Percentiles rank a stretch among this genome's conserved stretches.
These are phyloP conservation scores for Ceratobasidium sp. DNA, from an alignment of 1,284 basidiomycete genomes.

Conservation along the genomic window DNA sequence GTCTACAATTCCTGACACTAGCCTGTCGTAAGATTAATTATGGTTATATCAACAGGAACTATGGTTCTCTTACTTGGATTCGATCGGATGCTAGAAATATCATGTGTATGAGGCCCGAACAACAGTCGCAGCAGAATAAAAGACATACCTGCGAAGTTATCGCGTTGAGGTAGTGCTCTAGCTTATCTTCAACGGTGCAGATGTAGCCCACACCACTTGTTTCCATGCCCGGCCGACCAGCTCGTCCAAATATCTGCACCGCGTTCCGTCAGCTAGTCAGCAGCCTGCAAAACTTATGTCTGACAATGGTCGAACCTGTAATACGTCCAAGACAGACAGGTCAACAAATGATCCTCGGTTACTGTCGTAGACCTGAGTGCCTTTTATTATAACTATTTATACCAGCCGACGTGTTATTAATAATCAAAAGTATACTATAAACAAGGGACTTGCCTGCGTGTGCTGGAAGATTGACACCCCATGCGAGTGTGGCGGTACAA, in stretches of 20 bases:
- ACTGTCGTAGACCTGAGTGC: slow-evolving; percentile 96
- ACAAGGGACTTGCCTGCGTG: slow-evolving; percentile 78
- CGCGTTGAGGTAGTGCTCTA: slow-evolving; percentile 90
- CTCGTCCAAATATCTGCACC: slow-evolving; percentile 86
- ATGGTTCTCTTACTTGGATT: slow-evolving; percentile 78
- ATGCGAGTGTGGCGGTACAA: slow-evolving; percentile 98
- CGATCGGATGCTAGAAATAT: slow-evolving; percentile 83
- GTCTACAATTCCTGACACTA: slow-evolving; percentile 42
- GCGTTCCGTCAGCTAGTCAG: background rate
- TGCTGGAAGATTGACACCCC: slow-evolving; percentile 99
- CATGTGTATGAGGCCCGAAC: slow-evolving; percentile 36
- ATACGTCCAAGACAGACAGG: slow-evolving; percentile 93
- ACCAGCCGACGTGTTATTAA: background rate
- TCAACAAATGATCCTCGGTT: slow-evolving; percentile 90
- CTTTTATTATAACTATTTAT: slow-evolving; percentile 89
- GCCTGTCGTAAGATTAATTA: slow-evolving; percentile 8
- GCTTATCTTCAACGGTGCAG: slow-evolving; percentile 92
- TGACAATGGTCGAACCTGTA: slow-evolving; percentile 63
- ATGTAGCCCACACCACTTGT: slow-evolving; percentile 97
- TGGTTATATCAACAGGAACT: background rate
- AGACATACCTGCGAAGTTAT: slow-evolving; percentile 81
- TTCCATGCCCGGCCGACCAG: slow-evolving; percentile 96
- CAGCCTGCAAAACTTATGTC: background rate
- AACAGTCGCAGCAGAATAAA: background rate
- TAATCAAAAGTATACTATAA: background rate